Base-by-base conservation (phyloP, 768 basidiomycete species). In the Lactarius trivialis region DNA sequence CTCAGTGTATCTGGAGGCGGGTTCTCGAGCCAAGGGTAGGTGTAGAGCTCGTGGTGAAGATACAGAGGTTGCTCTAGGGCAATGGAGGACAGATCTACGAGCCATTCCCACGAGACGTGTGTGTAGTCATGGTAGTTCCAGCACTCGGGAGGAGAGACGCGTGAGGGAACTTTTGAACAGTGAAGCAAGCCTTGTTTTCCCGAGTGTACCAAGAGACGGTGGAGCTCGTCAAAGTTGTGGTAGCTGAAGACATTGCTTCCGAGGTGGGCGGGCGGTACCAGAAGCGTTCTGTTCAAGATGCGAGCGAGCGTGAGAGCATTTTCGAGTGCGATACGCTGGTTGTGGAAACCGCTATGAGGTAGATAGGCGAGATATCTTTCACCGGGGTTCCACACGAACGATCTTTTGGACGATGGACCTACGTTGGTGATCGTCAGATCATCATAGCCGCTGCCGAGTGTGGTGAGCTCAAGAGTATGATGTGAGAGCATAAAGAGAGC, bases 271-370 rank as follows among this genome's bases (percentile, higher is more conserved):
- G 87, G 86, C n/a, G 91, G 90, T 34, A 91, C 75, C 65, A 93
- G 81, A 34, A 93, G 77, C 12, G 89, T 93, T 63, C 89, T 85
- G 74, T 87, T 85, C 62, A 91, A 80, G 33, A 87, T 70, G 62
- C 74, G 76, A 1, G 90, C 79, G 55, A 93, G 80, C n/a, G 85
- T 76, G 21, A 92, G 79, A 3, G 89, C 91, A 68, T 93, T 93
- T 74, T 93, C 89, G 63, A 93, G 80, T 19, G 89, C 85, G 66
- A 93, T 91, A 36, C 90, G 85, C 74, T 93, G 89, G 72, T 91
- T 93, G 73, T 93, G 89, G 66, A 89, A 87, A 3, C 89, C 88
- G 65, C 88, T 89, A 71, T 93, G 90, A 14, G 91, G 90, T 21
- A 93, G 77, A 71, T 90, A 93, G 21, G 88, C 78, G 21, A 93